Evolutionary conservation across 257 asterid species (phyloP).

Genomic region (Penstemon barbatus): DNA sequence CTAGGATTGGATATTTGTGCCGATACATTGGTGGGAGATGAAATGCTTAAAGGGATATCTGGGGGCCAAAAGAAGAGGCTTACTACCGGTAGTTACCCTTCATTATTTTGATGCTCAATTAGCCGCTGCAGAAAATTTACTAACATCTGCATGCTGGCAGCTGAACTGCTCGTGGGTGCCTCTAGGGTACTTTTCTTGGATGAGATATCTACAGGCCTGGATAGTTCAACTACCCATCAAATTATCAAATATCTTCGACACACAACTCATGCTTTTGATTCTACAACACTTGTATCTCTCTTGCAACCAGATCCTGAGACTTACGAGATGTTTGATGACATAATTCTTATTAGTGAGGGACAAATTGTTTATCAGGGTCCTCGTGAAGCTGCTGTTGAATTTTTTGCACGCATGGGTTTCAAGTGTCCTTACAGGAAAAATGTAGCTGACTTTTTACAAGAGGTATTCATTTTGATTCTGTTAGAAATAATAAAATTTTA

Average conservation of each 20-base stretch:
- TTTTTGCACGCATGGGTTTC: conserved; percentile 71
- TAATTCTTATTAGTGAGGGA: conserved; percentile 81
- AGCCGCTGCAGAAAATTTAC: conserved; percentile 27
- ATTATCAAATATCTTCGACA: conserved; percentile 72
- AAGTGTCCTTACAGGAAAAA: conserved; percentile 80
- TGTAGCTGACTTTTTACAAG: conserved; percentile 86
- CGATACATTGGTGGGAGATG: conserved; percentile 90
- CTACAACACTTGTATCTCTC: conserved; percentile 74
- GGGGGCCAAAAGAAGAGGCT: conserved; percentile 96
- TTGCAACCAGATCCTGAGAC: conserved; percentile 95
- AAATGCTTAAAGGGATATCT: conserved; percentile 90
- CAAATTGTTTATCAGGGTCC: conserved; percentile 87
- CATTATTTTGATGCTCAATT: conserved; percentile 30
- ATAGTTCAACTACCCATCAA: conserved; percentile 87
- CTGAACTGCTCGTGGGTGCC: conserved; percentile 91
- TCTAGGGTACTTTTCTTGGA: conserved; percentile 83
- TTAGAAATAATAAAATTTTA: too few relatives aligned
- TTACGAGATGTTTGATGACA: conserved; percentile 79
- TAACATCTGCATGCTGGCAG: conserved; percentile 49
- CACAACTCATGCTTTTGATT: conserved; percentile 60
- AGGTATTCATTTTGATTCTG: conserved; percentile 43
- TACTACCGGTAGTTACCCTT: conserved; percentile 63
- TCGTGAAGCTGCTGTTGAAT: conserved; percentile 58
- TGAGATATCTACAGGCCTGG: conserved; percentile 91
- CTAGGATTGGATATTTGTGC: conserved; percentile 77